Evolutionary conservation across 1,284 basidiomycete genomes (phyloP), one percentile per base, ranked within the genome.

Genomic region (Mycocalia duriaeana): DNA sequence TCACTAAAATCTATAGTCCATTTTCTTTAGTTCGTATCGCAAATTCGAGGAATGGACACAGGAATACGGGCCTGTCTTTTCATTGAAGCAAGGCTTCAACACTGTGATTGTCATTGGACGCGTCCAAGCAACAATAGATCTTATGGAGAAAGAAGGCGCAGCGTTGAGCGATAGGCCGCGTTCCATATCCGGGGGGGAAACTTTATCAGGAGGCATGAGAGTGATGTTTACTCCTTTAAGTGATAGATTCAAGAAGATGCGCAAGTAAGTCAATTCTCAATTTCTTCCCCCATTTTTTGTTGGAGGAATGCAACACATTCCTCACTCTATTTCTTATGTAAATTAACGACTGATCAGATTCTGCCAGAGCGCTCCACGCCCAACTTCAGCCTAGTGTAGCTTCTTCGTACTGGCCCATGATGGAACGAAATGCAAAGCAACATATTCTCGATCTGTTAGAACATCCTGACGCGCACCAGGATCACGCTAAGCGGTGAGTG

Each of bases 91-190:
- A 47, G 72, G 72, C 2, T 57, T 62, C 6, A 59, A 59, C n/a
- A 64, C 61, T 7, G 61, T 65, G 31, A 58, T 75, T 46, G 63
- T 74, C 37, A 61, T 75, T 22, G 72, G 71, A 0, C 64, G 72
- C 1, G 50, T 66, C 22, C 63, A 79, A 56, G 75, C 73, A 16
- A 76, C 78, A 0, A 65, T 74, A 1, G 73, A 78, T 4, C 68
- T 81, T 45, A 67, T 81, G 68, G 79, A 81, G 57, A 75, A 75
- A 50, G 70, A 79, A 45, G 76, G 76, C 0, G 71, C 70, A 0
- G 54, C 53, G 5, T 66, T 75, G 13, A 70, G 69, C 0, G 78
- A 81, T 53, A 57, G 78, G 22, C 78, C 77, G 1, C 53, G 58
- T 1, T 69, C 67, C 3, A 72, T 79, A 8, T 67, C 76, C 3